phyloP scores from a whole-genome alignment of 495 filamentous ascomycete genomes.

The Penicillium longicatenatum region DNA sequence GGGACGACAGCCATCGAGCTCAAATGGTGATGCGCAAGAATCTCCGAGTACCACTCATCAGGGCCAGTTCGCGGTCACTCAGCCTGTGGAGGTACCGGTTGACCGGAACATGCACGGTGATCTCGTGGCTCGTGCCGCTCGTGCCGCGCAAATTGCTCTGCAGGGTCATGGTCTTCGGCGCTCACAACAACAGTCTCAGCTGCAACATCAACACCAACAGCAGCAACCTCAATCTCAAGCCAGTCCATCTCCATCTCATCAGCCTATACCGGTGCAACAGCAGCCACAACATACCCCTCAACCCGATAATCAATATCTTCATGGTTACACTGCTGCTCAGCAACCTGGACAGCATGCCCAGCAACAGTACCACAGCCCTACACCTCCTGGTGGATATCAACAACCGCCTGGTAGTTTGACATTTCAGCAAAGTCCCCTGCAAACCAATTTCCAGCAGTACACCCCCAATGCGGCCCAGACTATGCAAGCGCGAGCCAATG shows the following conservation, averaged over 20 bases:
- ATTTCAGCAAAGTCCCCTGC: conserved; percentile 46
- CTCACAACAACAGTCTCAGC: conserved; percentile 46
- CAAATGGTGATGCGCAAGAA: conserved; percentile 44
- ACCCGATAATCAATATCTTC: conserved; percentile 34
- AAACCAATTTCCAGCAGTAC: conserved; percentile 49
- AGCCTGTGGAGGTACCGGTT: conserved; percentile 43
- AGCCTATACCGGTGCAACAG: conserved; percentile 23
- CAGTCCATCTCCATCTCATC: conserved; percentile 13
- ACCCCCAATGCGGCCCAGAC: conserved; percentile 40
- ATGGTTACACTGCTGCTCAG: conserved; percentile 33
- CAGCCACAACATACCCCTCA: conserved; percentile 28
- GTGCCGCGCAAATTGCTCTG: conserved; percentile 56
- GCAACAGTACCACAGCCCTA: conserved; percentile 42
- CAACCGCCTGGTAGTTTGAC: conserved; percentile 37
- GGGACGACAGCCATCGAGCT: conserved; percentile 45
- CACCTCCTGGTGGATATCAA: conserved; percentile 41
- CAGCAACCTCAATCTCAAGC: conserved; percentile 16
- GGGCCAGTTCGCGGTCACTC: conserved; percentile 47
- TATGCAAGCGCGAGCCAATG: conserved; percentile 36
- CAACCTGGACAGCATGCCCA: conserved; percentile 24
- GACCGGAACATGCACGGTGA: conserved; percentile 53
- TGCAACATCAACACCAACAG: conserved; percentile 35
- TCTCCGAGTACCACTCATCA: conserved; percentile 43
- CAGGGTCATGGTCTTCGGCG: conserved; percentile 49
- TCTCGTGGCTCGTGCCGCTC: conserved; percentile 54